Percentiles rank a stretch among this genome's conserved stretches.
Evolutionary conservation across 2,329 filamentous ascomycete genomes (phyloP).

Genomic region (Setomelanomma holmii): DNA sequence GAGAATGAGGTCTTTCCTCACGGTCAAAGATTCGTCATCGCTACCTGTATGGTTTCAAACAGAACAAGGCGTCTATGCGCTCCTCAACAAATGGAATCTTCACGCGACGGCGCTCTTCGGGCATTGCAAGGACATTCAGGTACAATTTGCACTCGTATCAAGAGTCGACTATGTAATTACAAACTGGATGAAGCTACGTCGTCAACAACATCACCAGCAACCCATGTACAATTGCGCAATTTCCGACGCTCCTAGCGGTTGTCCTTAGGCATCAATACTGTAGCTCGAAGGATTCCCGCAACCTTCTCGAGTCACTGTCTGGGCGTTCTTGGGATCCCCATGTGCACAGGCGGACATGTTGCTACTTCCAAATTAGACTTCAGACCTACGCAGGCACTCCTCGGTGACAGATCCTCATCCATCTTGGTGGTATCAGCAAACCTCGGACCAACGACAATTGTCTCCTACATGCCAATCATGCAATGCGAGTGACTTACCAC

Average conservation of each 20-base stretch:
- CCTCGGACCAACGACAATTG: constrained; percentile 8
- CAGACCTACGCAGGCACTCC: constrained; percentile 4
- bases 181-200: background rate
- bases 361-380: constrained; percentile 10
- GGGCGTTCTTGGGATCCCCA: constrained; percentile 6
- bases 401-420: constrained; percentile 9
- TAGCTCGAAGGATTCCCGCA: constrained; percentile 4
- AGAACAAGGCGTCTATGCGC: constrained; percentile 7
- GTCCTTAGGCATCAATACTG: background rate
- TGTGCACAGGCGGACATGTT: constrained; percentile 15
- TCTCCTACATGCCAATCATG: constrained; percentile 18
- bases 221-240: constrained; percentile 4
- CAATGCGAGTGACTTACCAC: constrained; percentile 19
- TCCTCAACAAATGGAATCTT: constrained; percentile 6
- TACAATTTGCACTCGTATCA: too few relatives aligned
- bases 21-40: constrained; percentile 8
- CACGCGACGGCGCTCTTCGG: background rate
- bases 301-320: background rate
- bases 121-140: background rate
- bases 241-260: constrained; percentile 5
- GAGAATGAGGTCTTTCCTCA: constrained; percentile 8
- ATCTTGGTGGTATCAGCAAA: constrained; percentile 12
- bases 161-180: too few relatives aligned
- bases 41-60: constrained; percentile 20
- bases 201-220: background rate